A percentile compares a stretch with the other conserved stretches of the same genome.
phyloP scores from a whole-genome alignment of 441 rosid genomes.

The Populus hybrid region DNA sequence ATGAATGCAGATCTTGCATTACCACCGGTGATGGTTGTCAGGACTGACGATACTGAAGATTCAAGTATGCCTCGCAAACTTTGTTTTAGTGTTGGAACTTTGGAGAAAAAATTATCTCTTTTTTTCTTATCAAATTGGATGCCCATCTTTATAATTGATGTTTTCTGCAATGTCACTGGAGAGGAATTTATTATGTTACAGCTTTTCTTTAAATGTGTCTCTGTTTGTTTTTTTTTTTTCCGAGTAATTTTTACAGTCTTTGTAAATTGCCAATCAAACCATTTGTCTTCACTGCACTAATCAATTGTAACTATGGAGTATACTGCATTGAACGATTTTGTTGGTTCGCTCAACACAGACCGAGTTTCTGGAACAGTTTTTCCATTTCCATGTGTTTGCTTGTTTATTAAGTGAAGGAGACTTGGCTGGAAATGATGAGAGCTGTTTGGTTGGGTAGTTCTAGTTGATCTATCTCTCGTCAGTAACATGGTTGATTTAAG shows the following conservation, averaged over 20 bases:
- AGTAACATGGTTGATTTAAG: neutral
- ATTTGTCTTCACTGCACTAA: neutral
- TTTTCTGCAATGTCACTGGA: neutral
- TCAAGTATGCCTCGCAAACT: conserved; percentile 45
- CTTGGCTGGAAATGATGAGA: neutral
- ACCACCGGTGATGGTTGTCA: conserved; percentile 71
- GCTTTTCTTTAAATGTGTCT: neutral
- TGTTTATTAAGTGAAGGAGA: neutral
- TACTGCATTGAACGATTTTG: neutral
- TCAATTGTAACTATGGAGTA: neutral
- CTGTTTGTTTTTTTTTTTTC: neutral
- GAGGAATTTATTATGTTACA: neutral
- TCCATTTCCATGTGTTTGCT: neutral
- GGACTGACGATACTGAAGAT: conserved; percentile 83
- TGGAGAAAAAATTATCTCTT: neutral
- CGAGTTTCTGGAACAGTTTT: neutral
- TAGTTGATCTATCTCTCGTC: neutral
- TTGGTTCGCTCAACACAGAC: neutral
- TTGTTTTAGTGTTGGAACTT: neutral
- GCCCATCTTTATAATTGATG: neutral
- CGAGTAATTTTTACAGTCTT: neutral
- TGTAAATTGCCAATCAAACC: neutral
- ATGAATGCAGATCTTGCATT: conserved; percentile 66
- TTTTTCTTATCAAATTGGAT: neutral
- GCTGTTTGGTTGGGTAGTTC: neutral